phyloP scores from a whole-genome alignment of 2,329 filamentous ascomycete genomes.

The Tolypocladium inflatum region DNA sequence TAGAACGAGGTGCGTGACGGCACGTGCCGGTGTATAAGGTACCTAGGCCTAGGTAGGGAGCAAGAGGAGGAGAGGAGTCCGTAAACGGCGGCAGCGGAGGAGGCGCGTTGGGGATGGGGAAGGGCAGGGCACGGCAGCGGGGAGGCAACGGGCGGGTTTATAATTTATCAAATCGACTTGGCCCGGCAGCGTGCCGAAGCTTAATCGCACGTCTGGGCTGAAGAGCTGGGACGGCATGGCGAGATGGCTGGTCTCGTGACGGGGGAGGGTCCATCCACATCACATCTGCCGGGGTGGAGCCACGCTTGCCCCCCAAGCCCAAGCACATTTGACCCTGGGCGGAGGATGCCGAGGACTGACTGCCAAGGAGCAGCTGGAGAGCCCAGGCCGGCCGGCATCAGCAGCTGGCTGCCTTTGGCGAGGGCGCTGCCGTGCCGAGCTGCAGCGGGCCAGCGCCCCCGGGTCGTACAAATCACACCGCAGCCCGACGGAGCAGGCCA shows the following conservation, averaged over 20 bases:
- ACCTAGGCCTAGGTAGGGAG: background rate
- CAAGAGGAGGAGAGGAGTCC: background rate
- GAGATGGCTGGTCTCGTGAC: background rate
- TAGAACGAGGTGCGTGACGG: no score
- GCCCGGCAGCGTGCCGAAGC: background rate
- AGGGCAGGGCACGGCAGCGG: background rate
- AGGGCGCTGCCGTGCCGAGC: background rate
- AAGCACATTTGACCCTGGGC: no score
- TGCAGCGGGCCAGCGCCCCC: background rate
- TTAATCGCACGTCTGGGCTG: background rate
- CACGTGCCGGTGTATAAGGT: no score
- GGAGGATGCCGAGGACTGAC: no score
- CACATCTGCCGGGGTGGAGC: no score
- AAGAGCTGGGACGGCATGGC: background rate
- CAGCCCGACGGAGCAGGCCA: no score
- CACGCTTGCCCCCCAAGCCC: no score
- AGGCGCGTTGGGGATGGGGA: background rate
- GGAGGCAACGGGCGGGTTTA: background rate
- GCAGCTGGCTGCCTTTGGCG: no score
- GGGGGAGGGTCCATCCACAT: background rate
- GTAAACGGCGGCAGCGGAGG: background rate
- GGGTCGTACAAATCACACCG: background rate
- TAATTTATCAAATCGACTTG: background rate
- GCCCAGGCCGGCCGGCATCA: no score
- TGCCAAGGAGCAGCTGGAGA: no score